Conservation (phyloP, 805 yeast genomes). For the Sungouiella thailandica region DNA sequence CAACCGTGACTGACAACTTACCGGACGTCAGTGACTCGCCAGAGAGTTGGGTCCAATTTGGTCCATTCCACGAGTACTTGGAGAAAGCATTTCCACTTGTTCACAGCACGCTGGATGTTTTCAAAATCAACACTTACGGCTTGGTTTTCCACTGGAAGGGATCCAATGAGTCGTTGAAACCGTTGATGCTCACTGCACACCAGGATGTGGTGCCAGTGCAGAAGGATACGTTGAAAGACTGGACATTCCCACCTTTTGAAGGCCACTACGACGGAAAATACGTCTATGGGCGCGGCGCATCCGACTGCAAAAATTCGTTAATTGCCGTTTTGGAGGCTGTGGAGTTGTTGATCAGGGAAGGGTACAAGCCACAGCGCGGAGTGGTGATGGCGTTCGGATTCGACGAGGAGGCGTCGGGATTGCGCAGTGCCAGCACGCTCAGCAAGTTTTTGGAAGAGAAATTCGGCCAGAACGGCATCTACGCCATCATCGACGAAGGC, state of each 20-base stretch:
- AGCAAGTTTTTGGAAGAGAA: conserved; percentile 8
- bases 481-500: conserved; percentile 17
- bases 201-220: conserved; percentile 8
- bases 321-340: conserved; percentile 5
- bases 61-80: conserved; percentile 11
- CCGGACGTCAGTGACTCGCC: conserved; percentile 49
- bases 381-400: conserved; percentile 13
- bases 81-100: conserved; percentile 9
- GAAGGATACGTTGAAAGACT: conserved; percentile 2
- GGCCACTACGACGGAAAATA: conserved; percentile 3
- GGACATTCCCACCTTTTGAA: conserved; percentile 4
- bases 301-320: conserved; percentile 4
- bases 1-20: conserved; percentile 54
- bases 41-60: conserved; percentile 41
- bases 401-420: conserved; percentile 16
- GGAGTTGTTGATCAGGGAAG: conserved; percentile 9
- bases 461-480: conserved; percentile 7
- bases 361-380: conserved; percentile 10
- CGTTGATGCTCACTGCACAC: conserved; percentile 13
- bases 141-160: conserved; percentile 15
- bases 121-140: conserved; percentile 11
- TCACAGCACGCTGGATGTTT: conserved; percentile 5
- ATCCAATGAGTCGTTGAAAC: conserved; percentile 9
- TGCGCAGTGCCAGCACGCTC: conserved; percentile 8
- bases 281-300: conserved; percentile 2